Percentiles rank a stretch among this genome's conserved stretches.
phyloP scores from a whole-genome alignment of 306 rosid species.

The Cucurbita maxima region DNA sequence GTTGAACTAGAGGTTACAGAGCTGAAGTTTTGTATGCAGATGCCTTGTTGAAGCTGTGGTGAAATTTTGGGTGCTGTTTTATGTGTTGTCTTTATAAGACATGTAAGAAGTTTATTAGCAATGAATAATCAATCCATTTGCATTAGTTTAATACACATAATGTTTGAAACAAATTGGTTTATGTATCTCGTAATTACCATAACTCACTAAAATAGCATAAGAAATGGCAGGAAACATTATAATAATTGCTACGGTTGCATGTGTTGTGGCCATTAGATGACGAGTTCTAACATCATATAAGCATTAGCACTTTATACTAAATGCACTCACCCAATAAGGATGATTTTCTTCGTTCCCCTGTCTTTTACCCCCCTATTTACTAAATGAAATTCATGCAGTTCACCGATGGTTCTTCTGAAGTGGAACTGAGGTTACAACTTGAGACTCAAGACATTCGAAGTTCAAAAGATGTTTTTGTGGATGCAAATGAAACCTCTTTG shows the following conservation, averaged over 20 bases:
- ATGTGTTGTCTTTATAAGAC: background rate
- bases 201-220: background rate
- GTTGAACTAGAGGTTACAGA: background rate
- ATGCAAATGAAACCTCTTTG: conserved; percentile 46
- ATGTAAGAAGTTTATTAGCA: background rate
- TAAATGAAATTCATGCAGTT: conserved; percentile 44
- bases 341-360: background rate
- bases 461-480: conserved; percentile 44
- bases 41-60: background rate
- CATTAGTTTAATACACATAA: background rate
- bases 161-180: background rate
- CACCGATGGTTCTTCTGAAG: conserved; percentile 60
- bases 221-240: background rate
- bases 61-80: background rate
- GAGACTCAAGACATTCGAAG: conserved; percentile 26
- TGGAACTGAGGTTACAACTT: conserved; percentile 57
- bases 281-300: background rate
- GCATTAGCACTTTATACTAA: background rate
- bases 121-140: background rate
- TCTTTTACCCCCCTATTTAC: background rate
- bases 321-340: background rate
- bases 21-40: background rate
- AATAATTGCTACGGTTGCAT: background rate
- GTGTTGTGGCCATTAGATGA: background rate
- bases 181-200: background rate